Base-by-base conservation (phyloP, 176 grass and related monocot genomes). In the Carex kokanica region DNA sequence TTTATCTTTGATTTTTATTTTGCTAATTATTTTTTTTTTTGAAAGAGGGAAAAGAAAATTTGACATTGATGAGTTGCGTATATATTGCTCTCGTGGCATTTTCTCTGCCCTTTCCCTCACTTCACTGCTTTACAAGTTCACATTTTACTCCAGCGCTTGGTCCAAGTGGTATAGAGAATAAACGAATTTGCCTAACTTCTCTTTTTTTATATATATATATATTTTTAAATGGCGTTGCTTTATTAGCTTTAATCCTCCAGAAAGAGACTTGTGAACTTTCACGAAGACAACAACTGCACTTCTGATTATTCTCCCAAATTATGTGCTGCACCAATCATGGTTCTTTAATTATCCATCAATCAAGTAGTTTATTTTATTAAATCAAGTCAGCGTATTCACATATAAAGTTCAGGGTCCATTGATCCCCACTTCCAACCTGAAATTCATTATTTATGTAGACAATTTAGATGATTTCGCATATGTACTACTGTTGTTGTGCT, bases 191-290 rank as follows among this genome's bases (percentile, higher is more conserved):
- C 49, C 13, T 23, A 17, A 2, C 23, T 77, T 77, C 0, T 11
- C 23, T 24, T 25, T 74, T 55, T 54, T 75, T 75, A n/a, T n/a
- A n/a, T 27, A 27, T 27, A 27, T 38, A 5, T 17, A 21, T 70
- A 20, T 24, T 75, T 10, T 21, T 25, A 61, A 61, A 24, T 52
- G 73, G 23, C 0, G 2, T 8, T 8, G 0, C 47, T 31, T n/a
- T n/a, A n/a, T n/a, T n/a, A n/a, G n/a, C n/a, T n/a, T 77, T 55
- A 55, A 31, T 77, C 18, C 49, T 77, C 0, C 9, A 29, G 73
- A 77, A 55, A 77, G 73, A 77, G 73, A 77, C 45, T 31, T 54
- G 23, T 54, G 49, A 77, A 31, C 49, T 77, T 31, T 77, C 73
- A 77, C 16, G 73, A 55, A 31, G 47, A 74, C 43, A 4, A 52